Percentiles rank a stretch among this genome's conserved stretches.
Evolutionary conservation across 768 basidiomycete genomes (phyloP).

Genomic region (Pholiota conissans): DNA sequence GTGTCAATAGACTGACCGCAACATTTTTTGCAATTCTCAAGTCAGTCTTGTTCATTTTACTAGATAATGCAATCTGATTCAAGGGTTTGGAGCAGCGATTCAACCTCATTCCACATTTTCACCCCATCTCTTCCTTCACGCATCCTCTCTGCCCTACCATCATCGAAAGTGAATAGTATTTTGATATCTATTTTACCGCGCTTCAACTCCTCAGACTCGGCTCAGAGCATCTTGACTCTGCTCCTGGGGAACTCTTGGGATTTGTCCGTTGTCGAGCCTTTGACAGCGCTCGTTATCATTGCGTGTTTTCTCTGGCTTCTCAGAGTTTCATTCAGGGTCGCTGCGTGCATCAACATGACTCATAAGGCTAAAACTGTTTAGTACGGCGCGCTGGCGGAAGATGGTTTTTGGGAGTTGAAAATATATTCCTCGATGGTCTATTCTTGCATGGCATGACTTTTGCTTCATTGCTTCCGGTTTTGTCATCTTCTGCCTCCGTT

Average conservation of each 20-base stretch:
- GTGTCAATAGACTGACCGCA: slow-evolving; percentile 35
- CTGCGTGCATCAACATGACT: slow-evolving; percentile 6
- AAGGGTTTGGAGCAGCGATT: no score
- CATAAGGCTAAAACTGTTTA: slow-evolving; percentile 8
- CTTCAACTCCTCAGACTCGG: slow-evolving; percentile 6
- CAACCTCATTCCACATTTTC: background rate
- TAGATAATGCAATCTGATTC: background rate
- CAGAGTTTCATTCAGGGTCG: slow-evolving; percentile 24
- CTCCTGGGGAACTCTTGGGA: slow-evolving; percentile 39
- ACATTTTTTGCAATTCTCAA: slow-evolving; percentile 37
- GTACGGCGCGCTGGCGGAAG: no score
- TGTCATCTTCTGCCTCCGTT: no score
- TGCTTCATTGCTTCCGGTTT: no score
- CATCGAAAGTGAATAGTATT: background rate
- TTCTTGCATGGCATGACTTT: no score
- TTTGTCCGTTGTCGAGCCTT: slow-evolving; percentile 39
- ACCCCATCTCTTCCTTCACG: background rate
- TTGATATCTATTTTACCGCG: background rate
- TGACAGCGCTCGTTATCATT: slow-evolving; percentile 39
- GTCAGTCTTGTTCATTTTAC: background rate
- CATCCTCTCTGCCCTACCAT: background rate
- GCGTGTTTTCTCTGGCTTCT: slow-evolving; percentile 38
- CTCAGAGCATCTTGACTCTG: slow-evolving; percentile 26
- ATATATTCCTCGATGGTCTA: no score
- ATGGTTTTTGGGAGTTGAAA: no score